These are phyloP conservation scores for Berberis thunbergii DNA, from an alignment of 164 flowering plant species.

Conservation along the genomic window DNA sequence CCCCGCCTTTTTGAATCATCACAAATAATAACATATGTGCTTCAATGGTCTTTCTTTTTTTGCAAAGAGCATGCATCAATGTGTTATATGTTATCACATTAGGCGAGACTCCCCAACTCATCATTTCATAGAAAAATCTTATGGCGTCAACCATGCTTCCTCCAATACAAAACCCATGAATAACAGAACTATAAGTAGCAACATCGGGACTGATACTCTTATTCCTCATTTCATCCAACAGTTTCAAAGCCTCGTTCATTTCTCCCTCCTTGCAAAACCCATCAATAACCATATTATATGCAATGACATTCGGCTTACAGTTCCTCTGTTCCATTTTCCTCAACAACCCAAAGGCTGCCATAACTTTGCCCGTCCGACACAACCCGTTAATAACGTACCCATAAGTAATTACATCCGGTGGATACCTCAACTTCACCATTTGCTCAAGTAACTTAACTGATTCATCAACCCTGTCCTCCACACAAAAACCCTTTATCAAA, in stretches of 20 bases:
- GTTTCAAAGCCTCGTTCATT: neutral
- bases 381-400: constrained; percentile 12
- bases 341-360: constrained; percentile 5
- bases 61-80: too few relatives aligned
- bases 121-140: too few relatives aligned
- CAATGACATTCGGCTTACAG: neutral
- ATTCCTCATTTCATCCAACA: neutral
- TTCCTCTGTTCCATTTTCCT: neutral
- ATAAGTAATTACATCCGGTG: constrained; percentile 10
- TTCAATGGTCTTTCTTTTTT: too few relatives aligned
- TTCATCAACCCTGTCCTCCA: neutral
- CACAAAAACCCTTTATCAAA: constrained; percentile 11
- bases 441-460: constrained; percentile 3
- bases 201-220: neutral
- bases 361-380: constrained; percentile 11
- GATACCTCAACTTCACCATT: constrained; percentile 2
- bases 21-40: too few relatives aligned
- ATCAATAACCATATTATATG: neutral
- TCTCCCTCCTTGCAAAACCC: neutral
- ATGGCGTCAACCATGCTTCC: too few relatives aligned
- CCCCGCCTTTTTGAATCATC: too few relatives aligned
- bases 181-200: neutral
- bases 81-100: too few relatives aligned
- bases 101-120: too few relatives aligned
- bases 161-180: constrained; percentile 2